These are phyloP conservation scores for Phaeodactylum tricornutum DNA, from an alignment of 108 stramenopile genomes.

Conservation along the genomic window DNA sequence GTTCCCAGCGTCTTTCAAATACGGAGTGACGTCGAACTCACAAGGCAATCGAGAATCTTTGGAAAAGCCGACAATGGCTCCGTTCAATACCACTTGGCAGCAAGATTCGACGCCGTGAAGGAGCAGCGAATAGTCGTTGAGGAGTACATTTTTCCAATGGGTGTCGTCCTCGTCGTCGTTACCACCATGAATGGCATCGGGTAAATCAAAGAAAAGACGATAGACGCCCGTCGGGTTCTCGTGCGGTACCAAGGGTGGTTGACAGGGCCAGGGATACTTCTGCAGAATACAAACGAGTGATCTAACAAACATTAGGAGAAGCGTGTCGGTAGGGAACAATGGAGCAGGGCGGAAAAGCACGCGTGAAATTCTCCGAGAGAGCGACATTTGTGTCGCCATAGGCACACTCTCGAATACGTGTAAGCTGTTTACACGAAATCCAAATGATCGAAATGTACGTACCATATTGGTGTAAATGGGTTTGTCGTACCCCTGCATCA, in stretches of 20 bases:
- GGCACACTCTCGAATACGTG: no score
- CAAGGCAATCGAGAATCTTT: constrained; percentile 75
- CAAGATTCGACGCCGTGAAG: constrained; percentile 71
- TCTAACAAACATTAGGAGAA: no score
- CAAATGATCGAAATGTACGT: no score
- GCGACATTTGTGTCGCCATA: no score
- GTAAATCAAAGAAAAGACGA: constrained; percentile 33
- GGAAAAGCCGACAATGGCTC: constrained; percentile 54
- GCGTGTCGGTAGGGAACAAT: no score
- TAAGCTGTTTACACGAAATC: no score
- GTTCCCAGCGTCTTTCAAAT: constrained; percentile 4
- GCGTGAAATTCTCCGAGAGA: no score
- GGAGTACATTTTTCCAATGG: background rate
- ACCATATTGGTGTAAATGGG: constrained; percentile 48
- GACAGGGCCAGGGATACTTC: constrained; percentile 42
- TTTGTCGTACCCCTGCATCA: constrained; percentile 23
- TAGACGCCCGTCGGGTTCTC: constrained; percentile 82
- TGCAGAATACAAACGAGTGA: no score
- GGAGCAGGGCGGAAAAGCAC: no score
- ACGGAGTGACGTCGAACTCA: constrained; percentile 37
- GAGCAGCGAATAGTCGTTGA: constrained; percentile 30
- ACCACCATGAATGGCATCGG: constrained; percentile 3
- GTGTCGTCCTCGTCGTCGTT: no score
- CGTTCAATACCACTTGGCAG: constrained; percentile 73
- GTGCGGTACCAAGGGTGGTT: constrained; percentile 33